Conservation (phyloP, 306 rosid species). For the Cucumis sativus region Cucumber_9930_V3 NC_026657.2:6017501-6018000, state of each 20-base stretch:
- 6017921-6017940: not conserved
- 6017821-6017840: no score
- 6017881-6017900: not conserved
- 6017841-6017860: not conserved
- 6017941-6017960: slow-evolving; percentile 8
- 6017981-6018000: slow-evolving; percentile 3
- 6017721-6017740: slow-evolving; percentile 97
- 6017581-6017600: slow-evolving; percentile 72
- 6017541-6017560: slow-evolving; percentile 98
- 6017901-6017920: not conserved
- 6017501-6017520: not conserved
- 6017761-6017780: slow-evolving; percentile 97
- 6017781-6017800: slow-evolving; percentile 85
- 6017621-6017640: slow-evolving; percentile 95
- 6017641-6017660: slow-evolving; percentile 97
- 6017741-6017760: slow-evolving; percentile 95
- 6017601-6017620: slow-evolving; percentile 88
- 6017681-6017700: slow-evolving; percentile 76
- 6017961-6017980: not conserved
- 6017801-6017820: slow-evolving; percentile 39
- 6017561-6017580: slow-evolving; percentile 99
- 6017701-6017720: slow-evolving; percentile 99
- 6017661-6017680: slow-evolving; percentile 74
- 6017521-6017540: slow-evolving; percentile 22
- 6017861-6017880: not conserved